phyloP scores from a whole-genome alignment of 495 filamentous ascomycete species.

The Sabuloglossum arenarium region DNA sequence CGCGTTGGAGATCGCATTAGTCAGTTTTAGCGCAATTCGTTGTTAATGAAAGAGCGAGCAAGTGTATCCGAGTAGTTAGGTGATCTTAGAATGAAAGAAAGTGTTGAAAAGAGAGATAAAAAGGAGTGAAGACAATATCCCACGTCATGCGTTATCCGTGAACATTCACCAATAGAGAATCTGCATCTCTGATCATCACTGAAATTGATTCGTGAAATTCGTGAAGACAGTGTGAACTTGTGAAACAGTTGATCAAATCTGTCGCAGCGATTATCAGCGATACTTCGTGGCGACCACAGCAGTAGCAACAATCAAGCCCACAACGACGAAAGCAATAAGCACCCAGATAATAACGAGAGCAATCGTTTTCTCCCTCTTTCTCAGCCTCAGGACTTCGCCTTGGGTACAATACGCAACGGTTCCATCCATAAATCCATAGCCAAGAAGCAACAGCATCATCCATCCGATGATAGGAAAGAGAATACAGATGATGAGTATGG shows the following conservation, averaged over 20 bases:
- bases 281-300: neutral
- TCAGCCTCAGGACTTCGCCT: neutral
- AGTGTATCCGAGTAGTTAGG: no score
- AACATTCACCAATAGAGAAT: no score
- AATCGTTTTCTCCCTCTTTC: neutral
- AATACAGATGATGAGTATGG: neutral
- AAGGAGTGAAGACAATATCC: no score
- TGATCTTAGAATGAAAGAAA: no score
- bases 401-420: neutral
- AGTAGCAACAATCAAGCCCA: neutral
- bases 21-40: no score
- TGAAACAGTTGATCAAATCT: neutral
- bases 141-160: no score
- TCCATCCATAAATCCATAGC: neutral
- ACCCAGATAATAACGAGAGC: neutral
- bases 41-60: no score
- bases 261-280: neutral
- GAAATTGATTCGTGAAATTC: neutral
- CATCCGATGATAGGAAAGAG: neutral
- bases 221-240: neutral
- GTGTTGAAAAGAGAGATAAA: no score
- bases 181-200: no score
- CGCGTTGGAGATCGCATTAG: no score
- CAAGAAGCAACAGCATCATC: neutral
- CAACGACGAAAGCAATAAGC: neutral